phyloP scores from a whole-genome alignment of 495 filamentous ascomycete species.

The Daldinia concentrica region DNA sequence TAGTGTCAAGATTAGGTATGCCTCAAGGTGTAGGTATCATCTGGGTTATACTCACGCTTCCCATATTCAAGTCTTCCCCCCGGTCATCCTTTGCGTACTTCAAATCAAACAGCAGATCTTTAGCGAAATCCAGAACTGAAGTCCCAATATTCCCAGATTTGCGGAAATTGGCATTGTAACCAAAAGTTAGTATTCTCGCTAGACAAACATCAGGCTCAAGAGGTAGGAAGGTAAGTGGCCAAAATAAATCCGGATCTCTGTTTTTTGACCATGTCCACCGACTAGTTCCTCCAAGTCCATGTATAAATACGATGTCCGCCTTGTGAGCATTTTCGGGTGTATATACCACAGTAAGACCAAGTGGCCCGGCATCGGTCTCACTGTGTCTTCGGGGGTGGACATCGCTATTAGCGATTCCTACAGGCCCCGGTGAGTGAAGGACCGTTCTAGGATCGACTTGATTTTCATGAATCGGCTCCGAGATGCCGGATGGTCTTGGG shows the following conservation, averaged over 20 bases:
- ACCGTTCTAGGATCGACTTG: too few species aligned
- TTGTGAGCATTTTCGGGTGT: slow-evolving; percentile 29
- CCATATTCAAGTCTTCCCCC: slow-evolving; percentile 8
- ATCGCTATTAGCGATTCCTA: too few species aligned
- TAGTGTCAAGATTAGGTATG: background rate
- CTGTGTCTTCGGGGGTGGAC: too few species aligned
- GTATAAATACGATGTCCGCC: slow-evolving; percentile 46
- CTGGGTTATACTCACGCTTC: background rate
- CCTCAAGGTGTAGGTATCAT: background rate
- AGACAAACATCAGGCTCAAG: slow-evolving; percentile 43
- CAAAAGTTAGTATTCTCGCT: slow-evolving; percentile 50
- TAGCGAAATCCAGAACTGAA: slow-evolving; percentile 51
- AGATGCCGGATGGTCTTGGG: too few species aligned
- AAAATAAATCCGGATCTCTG: slow-evolving; percentile 44
- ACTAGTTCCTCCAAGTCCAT: slow-evolving; percentile 51
- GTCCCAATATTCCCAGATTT: slow-evolving; percentile 25
- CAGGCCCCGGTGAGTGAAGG: too few species aligned
- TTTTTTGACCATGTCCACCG: slow-evolving; percentile 47
- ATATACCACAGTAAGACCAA: slow-evolving; percentile 49
- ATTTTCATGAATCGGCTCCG: too few species aligned
- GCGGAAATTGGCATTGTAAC: slow-evolving; percentile 50
- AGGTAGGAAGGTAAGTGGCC: slow-evolving; percentile 47
- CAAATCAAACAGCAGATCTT: slow-evolving; percentile 48
- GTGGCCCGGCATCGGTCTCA: slow-evolving; percentile 15
- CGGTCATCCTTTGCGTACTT: slow-evolving; percentile 47